These are phyloP conservation scores for Rutstroemia sp. DNA, from an alignment of 2,329 filamentous ascomycete species.

Conservation along the genomic window DNA sequence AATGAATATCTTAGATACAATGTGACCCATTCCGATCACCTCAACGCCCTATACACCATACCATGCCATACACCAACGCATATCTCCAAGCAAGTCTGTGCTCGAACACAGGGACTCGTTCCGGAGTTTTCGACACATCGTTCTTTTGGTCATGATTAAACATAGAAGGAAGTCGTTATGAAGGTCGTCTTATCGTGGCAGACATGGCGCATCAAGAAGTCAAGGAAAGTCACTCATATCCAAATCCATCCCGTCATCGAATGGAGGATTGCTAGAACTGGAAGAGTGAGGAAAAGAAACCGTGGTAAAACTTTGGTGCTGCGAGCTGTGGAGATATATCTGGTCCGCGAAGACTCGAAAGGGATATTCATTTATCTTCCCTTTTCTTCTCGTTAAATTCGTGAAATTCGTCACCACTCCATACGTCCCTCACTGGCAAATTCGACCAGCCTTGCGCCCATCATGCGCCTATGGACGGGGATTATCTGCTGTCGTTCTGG, in stretches of 20 bases:
- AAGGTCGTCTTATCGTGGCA: constrained; percentile 24
- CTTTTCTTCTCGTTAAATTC: constrained; percentile 43
- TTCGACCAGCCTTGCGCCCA: background rate
- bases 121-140: background rate
- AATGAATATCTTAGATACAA: constrained; percentile 9
- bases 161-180: constrained; percentile 14
- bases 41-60: background rate
- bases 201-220: constrained; percentile 10
- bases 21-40: background rate
- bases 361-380: constrained; percentile 37
- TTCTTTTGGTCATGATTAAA: background rate
- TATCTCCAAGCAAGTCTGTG: background rate
- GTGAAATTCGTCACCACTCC: constrained; percentile 34
- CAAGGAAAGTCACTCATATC: constrained; percentile 7
- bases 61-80: constrained; percentile 1
- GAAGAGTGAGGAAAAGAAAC: constrained; percentile 8
- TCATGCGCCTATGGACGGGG: background rate
- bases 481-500: background rate
- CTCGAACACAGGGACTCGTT: background rate
- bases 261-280: background rate
- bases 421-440: background rate
- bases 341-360: constrained; percentile 38
- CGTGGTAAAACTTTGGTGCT: constrained; percentile 13
- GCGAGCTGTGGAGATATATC: constrained; percentile 33
- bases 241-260: background rate